Base-by-base conservation (phyloP, 164 flowering plant species). In the Warburgia ugandensis region DNA sequence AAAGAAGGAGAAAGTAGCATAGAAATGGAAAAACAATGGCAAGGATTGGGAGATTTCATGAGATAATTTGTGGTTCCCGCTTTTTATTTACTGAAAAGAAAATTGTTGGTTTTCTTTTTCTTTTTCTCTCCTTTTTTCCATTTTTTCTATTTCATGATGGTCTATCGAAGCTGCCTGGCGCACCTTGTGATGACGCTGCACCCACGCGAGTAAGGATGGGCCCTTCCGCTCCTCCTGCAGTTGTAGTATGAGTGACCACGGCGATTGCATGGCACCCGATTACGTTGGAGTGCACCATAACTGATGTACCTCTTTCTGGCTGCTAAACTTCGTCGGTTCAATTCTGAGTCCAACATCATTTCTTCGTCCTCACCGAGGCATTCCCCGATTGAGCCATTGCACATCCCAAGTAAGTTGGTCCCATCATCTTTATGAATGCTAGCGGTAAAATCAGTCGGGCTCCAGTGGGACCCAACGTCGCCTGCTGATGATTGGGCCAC, bases 241-340 rank as follows among this genome's bases (percentile, higher is more conserved):
- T 70, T 58, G 63, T 73, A 76, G 64, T 73, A 76, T 31, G 84
- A 76, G 0, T 27, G 32, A 12, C 84, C 84, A 1, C 76, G 73
- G 2, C 58, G 59, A 16, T 32, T 59, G 62, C 84, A 79, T 0
- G 77, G 77, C 4, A 79, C 66, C 1, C n/a, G n/a, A 66, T 72
- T 48, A 26, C 41, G 29, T 53, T 13, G 48, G 2, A 79, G 66
- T 1, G 63, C 62, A 42, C 4, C 66, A 16, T 37, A 57, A 50
- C 62, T 59, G n/a, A 59, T 59, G 45, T 14, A 55, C 32, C 45
- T 40, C 0, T 13, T 17, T 21, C n/a, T 20, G 0, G 9, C 17
- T 1, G 29, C 55, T 14, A 69, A 59, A 0, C 19, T n/a, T 10
- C 78, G 40, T 2, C 73, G 51, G 49, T 20, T 60, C 0, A 6